Percentiles rank a stretch among this genome's conserved stretches.
These are phyloP conservation scores for Euphorbia schlechtendalii DNA, from an alignment of 441 rosid genomes.

Conservation along the genomic window DNA sequence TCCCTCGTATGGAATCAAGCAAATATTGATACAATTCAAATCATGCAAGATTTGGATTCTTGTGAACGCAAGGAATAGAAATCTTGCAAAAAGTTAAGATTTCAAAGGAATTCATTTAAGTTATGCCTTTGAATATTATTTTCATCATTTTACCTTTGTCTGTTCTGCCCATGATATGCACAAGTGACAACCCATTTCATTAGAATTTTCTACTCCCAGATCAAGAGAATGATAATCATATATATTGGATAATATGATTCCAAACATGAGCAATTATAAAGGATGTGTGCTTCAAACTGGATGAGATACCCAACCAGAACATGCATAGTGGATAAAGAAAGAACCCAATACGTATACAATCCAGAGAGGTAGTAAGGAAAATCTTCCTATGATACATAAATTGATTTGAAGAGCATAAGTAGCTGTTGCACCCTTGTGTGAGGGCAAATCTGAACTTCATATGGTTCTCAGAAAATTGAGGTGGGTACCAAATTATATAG, in stretches of 20 bases:
- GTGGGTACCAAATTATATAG: background rate
- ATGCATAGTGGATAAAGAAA: background rate
- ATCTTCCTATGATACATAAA: background rate
- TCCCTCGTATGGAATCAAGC: too few relatives aligned
- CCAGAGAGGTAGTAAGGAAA: background rate
- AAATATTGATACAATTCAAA: too few relatives aligned
- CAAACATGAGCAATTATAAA: background rate
- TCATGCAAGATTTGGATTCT: too few relatives aligned
- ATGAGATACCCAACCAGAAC: background rate
- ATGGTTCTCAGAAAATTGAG: background rate
- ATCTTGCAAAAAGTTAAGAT: too few relatives aligned
- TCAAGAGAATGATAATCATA: background rate
- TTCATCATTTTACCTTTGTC: background rate
- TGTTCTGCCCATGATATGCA: slow-evolving; percentile 3
- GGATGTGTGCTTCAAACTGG: background rate
- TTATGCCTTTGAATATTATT: too few relatives aligned
- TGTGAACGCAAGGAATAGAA: too few relatives aligned
- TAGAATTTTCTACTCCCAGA: background rate
- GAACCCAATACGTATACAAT: background rate
- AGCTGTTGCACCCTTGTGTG: background rate
- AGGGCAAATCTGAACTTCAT: background rate
- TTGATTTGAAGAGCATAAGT: background rate
- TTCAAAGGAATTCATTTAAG: too few relatives aligned
- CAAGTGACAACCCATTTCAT: background rate
- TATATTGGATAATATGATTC: background rate